Conservation (phyloP, 1,284 basidiomycete genomes). For the Moniliella sp. region DNA sequence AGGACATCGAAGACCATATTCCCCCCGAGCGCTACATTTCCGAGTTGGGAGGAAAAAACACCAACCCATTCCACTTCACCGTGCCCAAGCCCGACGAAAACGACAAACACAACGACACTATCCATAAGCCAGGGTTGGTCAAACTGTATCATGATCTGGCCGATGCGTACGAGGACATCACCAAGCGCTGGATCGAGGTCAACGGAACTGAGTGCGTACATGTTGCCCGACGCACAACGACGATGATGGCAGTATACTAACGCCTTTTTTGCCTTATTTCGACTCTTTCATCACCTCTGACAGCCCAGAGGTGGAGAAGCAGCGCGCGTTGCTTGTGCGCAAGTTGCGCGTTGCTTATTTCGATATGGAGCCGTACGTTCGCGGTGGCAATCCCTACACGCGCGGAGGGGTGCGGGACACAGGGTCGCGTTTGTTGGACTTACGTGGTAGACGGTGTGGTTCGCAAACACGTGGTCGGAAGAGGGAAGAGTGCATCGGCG, state of each 20-base stretch:
- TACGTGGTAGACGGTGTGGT: slow-evolving; percentile 26
- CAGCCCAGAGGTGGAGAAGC: slow-evolving; percentile 10
- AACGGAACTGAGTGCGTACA: slow-evolving; percentile 7
- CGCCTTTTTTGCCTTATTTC: neutral
- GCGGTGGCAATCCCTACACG: slow-evolving; percentile 26
- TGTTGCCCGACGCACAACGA: too few species aligned
- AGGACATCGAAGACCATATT: slow-evolving; percentile 19
- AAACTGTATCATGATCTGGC: slow-evolving; percentile 23
- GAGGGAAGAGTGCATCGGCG: slow-evolving; percentile 8
- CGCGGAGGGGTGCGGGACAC: slow-evolving; percentile 25
- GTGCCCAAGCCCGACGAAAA: slow-evolving; percentile 30
- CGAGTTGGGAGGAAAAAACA: slow-evolving; percentile 13
- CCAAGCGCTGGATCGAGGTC: slow-evolving; percentile 25
- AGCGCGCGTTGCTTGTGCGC: slow-evolving; percentile 20
- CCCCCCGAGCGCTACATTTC: slow-evolving; percentile 15
- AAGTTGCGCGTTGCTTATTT: slow-evolving; percentile 27
- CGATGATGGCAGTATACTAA: neutral
- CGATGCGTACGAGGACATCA: slow-evolving; percentile 24
- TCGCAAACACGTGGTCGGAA: too few species aligned
- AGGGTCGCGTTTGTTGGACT: slow-evolving; percentile 19
- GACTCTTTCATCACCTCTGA: slow-evolving; percentile 6
- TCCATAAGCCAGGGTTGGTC: slow-evolving; percentile 15
- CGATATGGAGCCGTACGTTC: slow-evolving; percentile 21
- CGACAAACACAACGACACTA: slow-evolving; percentile 15
- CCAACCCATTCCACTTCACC: slow-evolving; percentile 10